Evolutionary conservation across 2,329 filamentous ascomycete genomes (phyloP).

Genomic region (Aureobasidium sp.): DNA sequence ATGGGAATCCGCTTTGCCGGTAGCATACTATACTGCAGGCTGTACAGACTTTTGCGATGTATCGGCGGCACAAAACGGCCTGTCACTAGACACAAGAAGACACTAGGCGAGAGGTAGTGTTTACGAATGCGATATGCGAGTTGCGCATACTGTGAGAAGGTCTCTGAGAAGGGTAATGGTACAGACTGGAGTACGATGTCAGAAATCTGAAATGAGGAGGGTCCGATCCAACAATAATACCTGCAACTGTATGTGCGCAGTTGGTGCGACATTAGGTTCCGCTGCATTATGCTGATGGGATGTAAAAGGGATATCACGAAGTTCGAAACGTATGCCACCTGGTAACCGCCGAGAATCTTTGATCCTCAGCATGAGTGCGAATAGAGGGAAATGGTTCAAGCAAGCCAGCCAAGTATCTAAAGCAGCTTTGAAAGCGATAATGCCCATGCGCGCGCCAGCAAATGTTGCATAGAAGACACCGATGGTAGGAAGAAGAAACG

Average conservation of each 20-base stretch:
- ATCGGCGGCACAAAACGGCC: slow-evolving; percentile 93
- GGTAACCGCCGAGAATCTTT: slow-evolving; percentile 89
- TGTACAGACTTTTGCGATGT: slow-evolving; percentile 89
- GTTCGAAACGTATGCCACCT: slow-evolving; percentile 84
- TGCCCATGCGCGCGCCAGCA: slow-evolving; percentile 86
- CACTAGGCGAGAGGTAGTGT: slow-evolving; percentile 85
- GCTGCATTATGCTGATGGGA: not conserved
- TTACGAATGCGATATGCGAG: slow-evolving; percentile 86
- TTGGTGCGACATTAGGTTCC: slow-evolving; percentile 43
- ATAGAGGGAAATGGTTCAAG: slow-evolving; percentile 94
- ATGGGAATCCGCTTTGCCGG: slow-evolving; percentile 75
- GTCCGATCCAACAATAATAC: slow-evolving; percentile 40
- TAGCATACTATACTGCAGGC: slow-evolving; percentile 95
- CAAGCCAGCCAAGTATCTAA: slow-evolving; percentile 90
- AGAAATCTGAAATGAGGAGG: not conserved
- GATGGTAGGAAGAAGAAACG: slow-evolving; percentile 90
- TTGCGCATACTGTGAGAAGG: slow-evolving; percentile 97
- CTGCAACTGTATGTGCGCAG: slow-evolving; percentile 81
- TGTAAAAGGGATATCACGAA: slow-evolving; percentile 60
- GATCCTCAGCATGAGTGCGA: slow-evolving; percentile 89
- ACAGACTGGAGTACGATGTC: slow-evolving; percentile 59
- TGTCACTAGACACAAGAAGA: slow-evolving; percentile 79
- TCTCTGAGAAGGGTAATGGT: slow-evolving; percentile 80
- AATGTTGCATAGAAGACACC: slow-evolving; percentile 97
- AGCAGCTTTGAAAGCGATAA: slow-evolving; percentile 84